Percentiles rank a stretch among this genome's conserved stretches.
Conservation (phyloP, 768 basidiomycete species). For the Leccinellum luteum region DNA sequence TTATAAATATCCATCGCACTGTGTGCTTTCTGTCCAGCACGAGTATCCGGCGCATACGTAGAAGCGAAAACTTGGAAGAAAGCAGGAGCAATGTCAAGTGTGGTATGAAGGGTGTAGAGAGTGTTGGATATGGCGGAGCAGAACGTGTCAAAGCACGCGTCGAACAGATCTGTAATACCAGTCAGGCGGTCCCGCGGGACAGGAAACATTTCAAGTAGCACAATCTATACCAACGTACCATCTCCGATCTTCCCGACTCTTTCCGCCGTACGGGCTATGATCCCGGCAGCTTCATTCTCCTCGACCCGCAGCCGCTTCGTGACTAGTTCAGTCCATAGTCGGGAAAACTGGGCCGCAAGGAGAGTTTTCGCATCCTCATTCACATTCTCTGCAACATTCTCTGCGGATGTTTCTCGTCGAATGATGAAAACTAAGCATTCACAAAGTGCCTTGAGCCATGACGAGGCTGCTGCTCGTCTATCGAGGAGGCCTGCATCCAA, state of each 20-base stretch:
- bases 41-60: conserved; percentile 28
- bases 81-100: conserved; percentile 37
- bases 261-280: conserved; percentile 47
- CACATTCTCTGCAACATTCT: conserved; percentile 3
- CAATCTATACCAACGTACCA: conserved; percentile 33
- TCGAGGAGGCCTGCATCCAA: conserved; percentile 44
- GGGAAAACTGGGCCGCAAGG: conserved; percentile 43
- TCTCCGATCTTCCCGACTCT: conserved; percentile 41
- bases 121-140: conserved; percentile 13
- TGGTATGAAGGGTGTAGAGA: background rate
- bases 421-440: conserved; percentile 68
- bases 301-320: conserved; percentile 46
- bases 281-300: conserved; percentile 39
- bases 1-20: conserved; percentile 16
- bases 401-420: conserved; percentile 21
- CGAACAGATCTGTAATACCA: conserved; percentile 41
- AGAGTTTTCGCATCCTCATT: conserved; percentile 25
- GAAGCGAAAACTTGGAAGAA: conserved; percentile 46
- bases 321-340: conserved; percentile 49
- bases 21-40: conserved; percentile 11
- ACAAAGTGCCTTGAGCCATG: conserved; percentile 67
- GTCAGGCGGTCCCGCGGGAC: conserved; percentile 22
- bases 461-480: conserved; percentile 31
- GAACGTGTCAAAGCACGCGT: conserved; percentile 48
- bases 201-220: conserved; percentile 15